Evolutionary conservation across 1,284 basidiomycete species (phyloP).

Genomic region (Coniophora puteana): DNA sequence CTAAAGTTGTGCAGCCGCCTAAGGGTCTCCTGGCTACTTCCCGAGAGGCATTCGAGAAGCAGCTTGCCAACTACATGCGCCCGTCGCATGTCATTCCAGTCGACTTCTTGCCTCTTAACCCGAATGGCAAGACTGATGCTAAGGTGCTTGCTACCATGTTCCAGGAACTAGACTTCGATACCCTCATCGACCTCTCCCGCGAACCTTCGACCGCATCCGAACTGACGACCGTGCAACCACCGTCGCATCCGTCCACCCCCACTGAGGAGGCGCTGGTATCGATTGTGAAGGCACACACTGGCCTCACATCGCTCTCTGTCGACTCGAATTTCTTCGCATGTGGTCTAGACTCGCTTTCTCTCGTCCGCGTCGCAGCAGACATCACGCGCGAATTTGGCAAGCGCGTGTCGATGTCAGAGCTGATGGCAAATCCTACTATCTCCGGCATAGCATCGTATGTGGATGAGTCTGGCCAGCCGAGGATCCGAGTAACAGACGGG

Average conservation of each 20-base stretch:
- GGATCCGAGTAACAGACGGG: too few relatives aligned
- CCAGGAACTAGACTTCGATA: constrained; percentile 27
- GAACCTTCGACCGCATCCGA: neutral
- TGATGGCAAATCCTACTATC: constrained; percentile 38
- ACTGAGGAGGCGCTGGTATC: constrained; percentile 7
- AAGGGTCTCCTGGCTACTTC: constrained; percentile 31
- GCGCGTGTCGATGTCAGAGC: constrained; percentile 33
- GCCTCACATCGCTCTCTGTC: constrained; percentile 10
- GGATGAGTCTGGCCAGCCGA: too few relatives aligned
- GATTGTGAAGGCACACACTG: constrained; percentile 7
- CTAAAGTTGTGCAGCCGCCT: constrained; percentile 27
- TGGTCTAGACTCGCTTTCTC: constrained; percentile 42
- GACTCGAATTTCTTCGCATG: constrained; percentile 39
- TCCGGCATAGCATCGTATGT: constrained; percentile 29
- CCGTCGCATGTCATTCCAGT: constrained; percentile 47
- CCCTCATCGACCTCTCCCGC: constrained; percentile 12
- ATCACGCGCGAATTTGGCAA: constrained; percentile 29
- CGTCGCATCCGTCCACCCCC: constrained; percentile 2
- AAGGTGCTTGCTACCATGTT: constrained; percentile 40
- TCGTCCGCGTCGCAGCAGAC: constrained; percentile 35
- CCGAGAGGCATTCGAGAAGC: constrained; percentile 33
- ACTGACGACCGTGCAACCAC: neutral
- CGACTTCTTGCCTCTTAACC: constrained; percentile 42
- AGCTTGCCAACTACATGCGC: constrained; percentile 49
- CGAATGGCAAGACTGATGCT: constrained; percentile 46